Percentiles rank a stretch among this genome's conserved stretches.
Evolutionary conservation across 257 asterid genomes (phyloP).

Genomic region (Solanum virginianum): DNA sequence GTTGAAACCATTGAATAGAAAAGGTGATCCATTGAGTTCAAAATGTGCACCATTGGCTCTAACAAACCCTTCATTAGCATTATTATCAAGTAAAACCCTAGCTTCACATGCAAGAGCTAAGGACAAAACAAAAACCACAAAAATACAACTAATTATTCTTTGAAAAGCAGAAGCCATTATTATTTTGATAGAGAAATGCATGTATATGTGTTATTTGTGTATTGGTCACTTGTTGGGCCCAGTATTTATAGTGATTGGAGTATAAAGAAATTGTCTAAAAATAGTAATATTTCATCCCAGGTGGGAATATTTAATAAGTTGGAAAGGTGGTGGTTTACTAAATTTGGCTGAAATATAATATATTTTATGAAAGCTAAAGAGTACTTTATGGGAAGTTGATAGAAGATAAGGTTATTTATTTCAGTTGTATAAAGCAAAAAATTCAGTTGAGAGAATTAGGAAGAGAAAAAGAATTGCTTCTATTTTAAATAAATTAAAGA

Average conservation of each 20-base stretch:
- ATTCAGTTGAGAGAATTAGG: background rate
- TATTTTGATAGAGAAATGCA: background rate
- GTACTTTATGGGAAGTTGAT: background rate
- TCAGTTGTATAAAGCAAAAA: background rate
- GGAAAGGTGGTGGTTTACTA: background rate
- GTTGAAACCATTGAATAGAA: constrained; percentile 48
- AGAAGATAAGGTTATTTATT: background rate
- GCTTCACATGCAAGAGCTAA: constrained; percentile 4
- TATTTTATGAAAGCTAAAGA: background rate
- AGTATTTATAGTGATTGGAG: background rate
- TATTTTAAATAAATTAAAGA: background rate
- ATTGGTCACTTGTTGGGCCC: background rate
- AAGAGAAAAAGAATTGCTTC: background rate
- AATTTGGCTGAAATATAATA: background rate
- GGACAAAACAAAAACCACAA: background rate
- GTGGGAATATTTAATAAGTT: background rate
- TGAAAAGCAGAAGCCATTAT: background rate
- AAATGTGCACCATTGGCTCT: constrained; percentile 25
- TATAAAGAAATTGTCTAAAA: background rate
- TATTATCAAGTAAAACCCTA: background rate
- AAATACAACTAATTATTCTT: background rate
- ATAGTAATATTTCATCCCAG: background rate
- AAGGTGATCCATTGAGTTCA: constrained; percentile 21
- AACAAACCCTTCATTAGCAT: constrained; percentile 6
- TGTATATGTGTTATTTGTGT: background rate